A percentile compares a stretch with the other conserved stretches of the same genome.
Evolutionary conservation across 371 early-diverging fungal species (phyloP).

Genomic region (Batkoa obscura): DNA sequence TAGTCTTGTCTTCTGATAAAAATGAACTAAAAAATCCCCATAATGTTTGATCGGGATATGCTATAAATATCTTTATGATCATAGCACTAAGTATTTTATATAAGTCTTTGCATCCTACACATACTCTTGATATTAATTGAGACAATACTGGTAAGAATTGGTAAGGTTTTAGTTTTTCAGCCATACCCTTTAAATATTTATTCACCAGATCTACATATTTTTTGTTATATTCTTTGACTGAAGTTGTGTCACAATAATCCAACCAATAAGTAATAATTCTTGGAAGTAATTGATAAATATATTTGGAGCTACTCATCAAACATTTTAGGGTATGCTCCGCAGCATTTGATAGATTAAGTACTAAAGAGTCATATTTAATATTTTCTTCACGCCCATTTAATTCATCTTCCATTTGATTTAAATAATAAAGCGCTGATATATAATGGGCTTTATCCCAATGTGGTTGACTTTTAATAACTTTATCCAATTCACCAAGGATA

Average conservation of each 20-base stretch:
- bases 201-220: background rate
- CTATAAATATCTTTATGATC: background rate
- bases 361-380: too few relatives aligned
- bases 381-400: too few relatives aligned
- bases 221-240: background rate
- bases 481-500: too few relatives aligned
- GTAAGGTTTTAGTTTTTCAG: background rate
- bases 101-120: background rate
- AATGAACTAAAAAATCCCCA: background rate
- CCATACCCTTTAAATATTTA: background rate
- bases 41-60: background rate
- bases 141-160: background rate
- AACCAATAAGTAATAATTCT: background rate
- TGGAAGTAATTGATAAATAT: background rate
- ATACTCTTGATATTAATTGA: background rate
- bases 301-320: background rate
- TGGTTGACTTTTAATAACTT: too few relatives aligned
- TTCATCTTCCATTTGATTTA: too few relatives aligned
- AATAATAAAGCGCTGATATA: too few relatives aligned
- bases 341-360: background rate
- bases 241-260: background rate
- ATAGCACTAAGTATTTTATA: background rate
- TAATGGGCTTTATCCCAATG: too few relatives aligned
- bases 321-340: background rate
- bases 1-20: background rate